Evolutionary conservation across 129 eudicot species (phyloP).

Genomic region (Pulicaria dysenterica): DNA sequence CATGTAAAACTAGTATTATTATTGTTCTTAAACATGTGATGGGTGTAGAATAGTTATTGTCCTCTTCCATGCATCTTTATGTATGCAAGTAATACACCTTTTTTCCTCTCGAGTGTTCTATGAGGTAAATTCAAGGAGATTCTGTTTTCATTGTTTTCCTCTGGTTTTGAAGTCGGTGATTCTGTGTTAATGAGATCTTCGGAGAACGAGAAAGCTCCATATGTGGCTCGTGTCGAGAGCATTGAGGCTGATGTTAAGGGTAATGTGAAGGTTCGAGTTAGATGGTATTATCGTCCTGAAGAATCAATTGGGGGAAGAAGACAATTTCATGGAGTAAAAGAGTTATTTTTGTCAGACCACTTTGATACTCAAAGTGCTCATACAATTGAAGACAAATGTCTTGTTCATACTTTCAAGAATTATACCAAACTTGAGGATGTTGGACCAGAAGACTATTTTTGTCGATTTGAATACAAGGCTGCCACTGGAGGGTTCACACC

Average conservation of each 20-base stretch:
- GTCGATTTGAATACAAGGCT: constrained; percentile 71
- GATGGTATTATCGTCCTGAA: constrained; percentile 80
- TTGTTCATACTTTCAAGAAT: constrained; percentile 67
- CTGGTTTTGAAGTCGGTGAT: constrained; percentile 60
- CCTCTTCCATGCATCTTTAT: constrained; percentile 3
- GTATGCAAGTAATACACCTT: background rate
- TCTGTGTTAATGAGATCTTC: constrained; percentile 65
- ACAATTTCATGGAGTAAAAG: constrained; percentile 68
- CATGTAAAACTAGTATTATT: background rate
- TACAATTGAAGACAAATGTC: constrained; percentile 64
- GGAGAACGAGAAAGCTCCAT: constrained; percentile 49
- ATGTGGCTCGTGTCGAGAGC: constrained; percentile 69
- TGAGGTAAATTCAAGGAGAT: background rate
- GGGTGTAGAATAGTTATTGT: background rate
- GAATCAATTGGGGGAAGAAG: constrained; percentile 70
- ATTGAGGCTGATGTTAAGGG: constrained; percentile 59
- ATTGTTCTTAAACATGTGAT: constrained; percentile 6
- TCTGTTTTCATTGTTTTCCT: constrained; percentile 15
- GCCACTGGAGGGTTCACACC: constrained; percentile 66
- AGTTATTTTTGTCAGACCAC: constrained; percentile 68
- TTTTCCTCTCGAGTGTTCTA: background rate
- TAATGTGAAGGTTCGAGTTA: constrained; percentile 53
- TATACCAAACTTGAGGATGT: constrained; percentile 74
- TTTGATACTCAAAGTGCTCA: constrained; percentile 65
- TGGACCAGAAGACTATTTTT: constrained; percentile 64